These are phyloP conservation scores for Erysimum pusillum DNA, from an alignment of 441 rosid genomes.

Conservation along the genomic window DNA sequence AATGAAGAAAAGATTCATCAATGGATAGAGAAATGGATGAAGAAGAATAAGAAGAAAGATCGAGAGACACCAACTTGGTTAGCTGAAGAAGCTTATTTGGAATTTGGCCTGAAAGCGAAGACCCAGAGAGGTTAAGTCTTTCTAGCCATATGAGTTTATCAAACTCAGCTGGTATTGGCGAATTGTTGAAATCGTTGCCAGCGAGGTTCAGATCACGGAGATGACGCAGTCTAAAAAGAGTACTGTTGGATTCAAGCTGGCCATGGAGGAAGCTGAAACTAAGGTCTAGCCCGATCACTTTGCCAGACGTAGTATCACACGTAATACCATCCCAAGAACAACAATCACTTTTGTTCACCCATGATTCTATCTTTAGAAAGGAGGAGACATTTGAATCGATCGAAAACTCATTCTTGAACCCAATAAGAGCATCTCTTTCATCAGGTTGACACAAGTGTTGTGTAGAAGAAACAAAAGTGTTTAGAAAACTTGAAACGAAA, in stretches of 20 bases:
- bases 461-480: too few species aligned
- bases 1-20: background rate
- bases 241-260: background rate
- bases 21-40: background rate
- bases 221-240: too few species aligned
- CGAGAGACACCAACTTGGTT: constrained; percentile 14
- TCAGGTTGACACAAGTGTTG: too few species aligned
- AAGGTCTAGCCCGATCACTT: background rate
- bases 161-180: background rate
- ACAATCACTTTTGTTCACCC: background rate
- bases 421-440: too few species aligned
- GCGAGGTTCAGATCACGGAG: background rate
- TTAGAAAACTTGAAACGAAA: too few species aligned
- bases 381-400: too few species aligned
- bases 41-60: constrained; percentile 1
- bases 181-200: background rate
- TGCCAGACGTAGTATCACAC: background rate
- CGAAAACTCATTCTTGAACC: too few species aligned
- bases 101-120: constrained; percentile 6
- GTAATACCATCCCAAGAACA: background rate
- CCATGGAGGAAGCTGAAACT: background rate
- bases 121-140: background rate
- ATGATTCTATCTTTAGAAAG: background rate
- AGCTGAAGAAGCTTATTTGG: constrained; percentile 40
- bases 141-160: background rate